These are phyloP conservation scores for Lathyrus sativus DNA, from an alignment of 306 rosid species.

Conservation along the genomic window DNA sequence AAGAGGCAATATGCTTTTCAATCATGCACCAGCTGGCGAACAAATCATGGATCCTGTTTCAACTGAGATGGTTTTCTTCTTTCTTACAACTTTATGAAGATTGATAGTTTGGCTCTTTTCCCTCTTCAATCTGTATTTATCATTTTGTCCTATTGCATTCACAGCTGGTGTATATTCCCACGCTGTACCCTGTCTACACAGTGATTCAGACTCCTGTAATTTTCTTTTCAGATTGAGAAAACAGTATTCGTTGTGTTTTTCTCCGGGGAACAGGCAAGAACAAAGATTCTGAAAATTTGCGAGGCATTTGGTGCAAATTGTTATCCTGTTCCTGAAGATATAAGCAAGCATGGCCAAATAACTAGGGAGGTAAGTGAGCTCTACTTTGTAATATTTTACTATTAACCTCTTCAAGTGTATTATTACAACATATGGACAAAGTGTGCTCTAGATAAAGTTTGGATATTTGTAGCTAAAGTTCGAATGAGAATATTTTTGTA, in stretches of 20 bases:
- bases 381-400: constrained; percentile 38
- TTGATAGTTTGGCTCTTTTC: constrained; percentile 18
- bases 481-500: neutral
- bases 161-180: constrained; percentile 35
- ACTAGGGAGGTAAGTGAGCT: constrained; percentile 80
- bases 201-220: constrained; percentile 32
- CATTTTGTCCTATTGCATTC: constrained; percentile 33
- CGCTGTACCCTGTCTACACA: constrained; percentile 28
- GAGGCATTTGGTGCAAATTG: constrained; percentile 98
- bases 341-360: constrained; percentile 86
- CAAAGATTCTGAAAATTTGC: constrained; percentile 91
- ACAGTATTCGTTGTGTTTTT: constrained; percentile 91
- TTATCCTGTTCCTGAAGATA: constrained; percentile 97
- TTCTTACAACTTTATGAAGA: constrained; percentile 41
- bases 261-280: constrained; percentile 96
- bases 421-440: constrained; percentile 11
- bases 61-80: constrained; percentile 75
- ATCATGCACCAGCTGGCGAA: constrained; percentile 84
- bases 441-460: constrained; percentile 23
- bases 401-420: constrained; percentile 9
- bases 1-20: constrained; percentile 98
- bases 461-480: constrained; percentile 27
- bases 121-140: constrained; percentile 24
- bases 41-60: constrained; percentile 90
- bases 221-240: constrained; percentile 83